Evolutionary conservation across 352 stramenopile species (phyloP).

Genomic region (Phytophthora tubulina): DNA sequence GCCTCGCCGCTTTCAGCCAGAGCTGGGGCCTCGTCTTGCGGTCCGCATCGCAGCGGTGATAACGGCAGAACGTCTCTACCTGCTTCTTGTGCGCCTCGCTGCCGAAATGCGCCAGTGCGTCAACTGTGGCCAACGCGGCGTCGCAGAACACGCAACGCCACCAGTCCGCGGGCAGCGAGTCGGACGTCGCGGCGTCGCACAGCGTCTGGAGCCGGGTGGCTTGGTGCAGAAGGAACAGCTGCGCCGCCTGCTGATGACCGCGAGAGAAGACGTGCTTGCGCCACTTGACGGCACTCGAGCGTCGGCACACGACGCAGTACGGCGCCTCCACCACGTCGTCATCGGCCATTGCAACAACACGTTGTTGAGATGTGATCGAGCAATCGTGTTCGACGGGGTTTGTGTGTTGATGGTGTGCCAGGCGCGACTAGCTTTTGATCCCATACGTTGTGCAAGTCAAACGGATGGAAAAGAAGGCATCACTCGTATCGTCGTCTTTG

Average conservation of each 20-base stretch:
- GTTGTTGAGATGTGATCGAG: background rate
- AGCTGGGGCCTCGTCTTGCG: slow-evolving; percentile 50
- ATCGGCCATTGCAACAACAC: slow-evolving; percentile 9
- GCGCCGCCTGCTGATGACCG: slow-evolving; percentile 57
- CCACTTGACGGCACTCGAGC: slow-evolving; percentile 73
- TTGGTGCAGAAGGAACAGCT: slow-evolving; percentile 51
- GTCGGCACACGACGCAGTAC: slow-evolving; percentile 67
- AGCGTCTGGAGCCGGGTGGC: slow-evolving; percentile 41
- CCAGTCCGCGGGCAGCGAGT: background rate
- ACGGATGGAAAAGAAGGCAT: slow-evolving; percentile 19
- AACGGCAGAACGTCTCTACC: slow-evolving; percentile 63
- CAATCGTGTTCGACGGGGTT: slow-evolving; percentile 21
- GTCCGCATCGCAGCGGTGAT: slow-evolving; percentile 63
- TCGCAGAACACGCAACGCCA: slow-evolving; percentile 63
- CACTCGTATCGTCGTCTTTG: slow-evolving; percentile 22
- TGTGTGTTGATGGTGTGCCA: slow-evolving; percentile 20
- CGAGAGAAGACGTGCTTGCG: slow-evolving; percentile 74
- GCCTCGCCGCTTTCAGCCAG: slow-evolving; percentile 37
- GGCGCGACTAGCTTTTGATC: slow-evolving; percentile 17
- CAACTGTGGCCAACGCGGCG: slow-evolving; percentile 7
- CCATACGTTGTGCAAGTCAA: slow-evolving; percentile 18
- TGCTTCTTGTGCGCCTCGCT: slow-evolving; percentile 43
- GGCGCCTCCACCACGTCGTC: slow-evolving; percentile 46
- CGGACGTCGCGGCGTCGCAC: slow-evolving; percentile 20
- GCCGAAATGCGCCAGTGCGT: slow-evolving; percentile 55